These are phyloP conservation scores for Penicillium diatomitis DNA, from an alignment of 495 filamentous ascomycete genomes.

Conservation along the genomic window DNA sequence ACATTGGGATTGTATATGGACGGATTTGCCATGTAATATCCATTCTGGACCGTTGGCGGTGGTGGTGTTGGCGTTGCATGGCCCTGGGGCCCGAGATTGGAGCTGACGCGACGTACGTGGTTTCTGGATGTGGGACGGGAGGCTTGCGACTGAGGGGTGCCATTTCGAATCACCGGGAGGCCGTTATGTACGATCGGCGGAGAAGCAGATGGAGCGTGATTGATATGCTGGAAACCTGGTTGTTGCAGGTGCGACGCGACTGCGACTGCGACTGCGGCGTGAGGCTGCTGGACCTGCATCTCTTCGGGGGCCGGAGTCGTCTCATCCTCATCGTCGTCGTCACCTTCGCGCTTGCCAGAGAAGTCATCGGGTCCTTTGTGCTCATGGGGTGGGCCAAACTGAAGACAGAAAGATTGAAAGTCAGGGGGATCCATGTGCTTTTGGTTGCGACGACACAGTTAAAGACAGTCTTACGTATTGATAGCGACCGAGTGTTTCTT, in stretches of 20 bases:
- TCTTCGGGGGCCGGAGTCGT: conserved; percentile 54
- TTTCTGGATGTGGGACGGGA: conserved; percentile 80
- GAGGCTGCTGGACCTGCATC: conserved; percentile 37
- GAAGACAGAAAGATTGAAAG: conserved; percentile 2
- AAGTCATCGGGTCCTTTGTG: conserved; percentile 95
- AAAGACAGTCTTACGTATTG: conserved; percentile 61
- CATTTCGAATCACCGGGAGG: conserved; percentile 60
- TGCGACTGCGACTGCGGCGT: conserved; percentile 45
- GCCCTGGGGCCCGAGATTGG: conserved; percentile 59
- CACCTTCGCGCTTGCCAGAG: conserved; percentile 62
- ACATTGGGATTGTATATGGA: conserved; percentile 76
- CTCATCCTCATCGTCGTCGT: conserved; percentile 83
- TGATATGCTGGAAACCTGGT: conserved; percentile 65
- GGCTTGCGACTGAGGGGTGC: conserved; percentile 70
- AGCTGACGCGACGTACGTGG: conserved; percentile 64
- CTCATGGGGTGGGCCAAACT: conserved; percentile 90
- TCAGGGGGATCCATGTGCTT: not conserved
- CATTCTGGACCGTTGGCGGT: conserved; percentile 49
- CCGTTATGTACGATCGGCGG: conserved; percentile 76
- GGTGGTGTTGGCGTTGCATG: conserved; percentile 52
- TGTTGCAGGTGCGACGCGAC: conserved; percentile 64
- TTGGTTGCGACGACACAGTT: conserved; percentile 1
- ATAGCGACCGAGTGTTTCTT: conserved; percentile 75
- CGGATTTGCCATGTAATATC: conserved; percentile 77
- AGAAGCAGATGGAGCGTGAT: conserved; percentile 80